Base-by-base conservation (phyloP, 208 protist species). In the Lotmaria passim region DNA sequence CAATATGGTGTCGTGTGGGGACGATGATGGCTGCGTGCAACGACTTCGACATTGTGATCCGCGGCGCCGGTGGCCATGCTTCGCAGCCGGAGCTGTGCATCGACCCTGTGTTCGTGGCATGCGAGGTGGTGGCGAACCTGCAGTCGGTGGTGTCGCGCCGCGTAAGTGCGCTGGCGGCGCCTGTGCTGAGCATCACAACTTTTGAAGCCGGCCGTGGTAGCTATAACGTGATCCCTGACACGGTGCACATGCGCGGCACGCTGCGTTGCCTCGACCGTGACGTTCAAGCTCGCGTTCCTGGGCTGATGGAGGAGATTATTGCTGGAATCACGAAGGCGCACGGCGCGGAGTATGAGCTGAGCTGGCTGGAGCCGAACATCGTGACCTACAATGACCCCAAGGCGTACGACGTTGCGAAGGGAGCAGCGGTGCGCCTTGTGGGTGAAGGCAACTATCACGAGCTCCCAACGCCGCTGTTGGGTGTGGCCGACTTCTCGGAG, bases 321-420 rank as follows among this genome's bases (percentile, higher is more conserved):
- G 33, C 24, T n/a, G 58, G 33, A 47, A 89, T 65, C 86, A 72
- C 67, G 10, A 80, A 75, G 47, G 86, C 85, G 4, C 86, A 93
- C 56, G 78, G 81, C 19, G 59, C 59, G 2, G 43, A 65, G 44
- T 65, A 86, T 41, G 79, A 81, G 44, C 41, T 93, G 70, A 90
- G 65, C 47, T 93, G 87, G 87, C 73, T 93, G 64, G 84, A 86
- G 74, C 87, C 87, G 23, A 92, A 93, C 61, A 92, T 92, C 31
- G 75, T 92, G 28, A 92, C 87, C 17, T 89, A 81, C 73, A 93
- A 93, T 52, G 82, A 93, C 47, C 65, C 78, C 14, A 74, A 75
- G 61, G 87, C 87, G 23, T 93, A 86, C 60, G 83, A 86, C 14
- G 59, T 90, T 46, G 81, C 78, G 12, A 74, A 68, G 64, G 55